Evolutionary conservation across 257 asterid species (phyloP).

Genomic region (Scutellaria galericulata): DNA sequence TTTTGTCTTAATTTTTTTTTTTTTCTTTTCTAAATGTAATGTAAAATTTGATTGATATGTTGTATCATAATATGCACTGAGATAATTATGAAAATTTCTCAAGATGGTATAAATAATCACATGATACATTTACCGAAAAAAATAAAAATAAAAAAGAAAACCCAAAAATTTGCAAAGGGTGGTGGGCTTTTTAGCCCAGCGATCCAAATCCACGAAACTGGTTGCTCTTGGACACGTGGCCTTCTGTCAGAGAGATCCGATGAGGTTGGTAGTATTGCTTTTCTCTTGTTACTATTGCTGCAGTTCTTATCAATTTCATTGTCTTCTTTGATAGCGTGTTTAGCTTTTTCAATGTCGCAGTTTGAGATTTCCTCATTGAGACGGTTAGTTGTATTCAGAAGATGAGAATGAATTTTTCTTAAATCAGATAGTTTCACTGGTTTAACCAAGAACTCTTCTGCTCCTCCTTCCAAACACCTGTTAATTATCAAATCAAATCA

Average conservation of each 20-base stretch:
- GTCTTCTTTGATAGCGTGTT: conserved; percentile 18
- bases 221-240: conserved; percentile 46
- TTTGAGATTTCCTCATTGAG: background rate
- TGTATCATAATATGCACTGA: too few species aligned
- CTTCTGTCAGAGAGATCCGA: conserved; percentile 43
- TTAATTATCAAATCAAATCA: background rate
- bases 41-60: too few species aligned
- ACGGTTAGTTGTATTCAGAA: conserved; percentile 24
- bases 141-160: too few species aligned
- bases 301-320: conserved; percentile 41
- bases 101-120: too few species aligned
- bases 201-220: conserved; percentile 32
- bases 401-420: conserved; percentile 52
- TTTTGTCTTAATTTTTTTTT: too few species aligned
- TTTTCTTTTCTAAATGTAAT: too few species aligned
- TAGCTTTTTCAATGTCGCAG: conserved; percentile 20
- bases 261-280: conserved; percentile 34
- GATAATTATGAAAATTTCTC: too few species aligned
- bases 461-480: conserved; percentile 75
- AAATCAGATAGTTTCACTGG: conserved; percentile 62
- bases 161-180: too few species aligned
- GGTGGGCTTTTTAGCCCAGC: too few species aligned
- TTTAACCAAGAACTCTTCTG: conserved; percentile 62
- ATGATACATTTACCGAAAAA: too few species aligned
- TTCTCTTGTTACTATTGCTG: conserved; percentile 49